Base-by-base conservation (phyloP, 129 eudicot genomes). In the Glebionis coronaria region DNA sequence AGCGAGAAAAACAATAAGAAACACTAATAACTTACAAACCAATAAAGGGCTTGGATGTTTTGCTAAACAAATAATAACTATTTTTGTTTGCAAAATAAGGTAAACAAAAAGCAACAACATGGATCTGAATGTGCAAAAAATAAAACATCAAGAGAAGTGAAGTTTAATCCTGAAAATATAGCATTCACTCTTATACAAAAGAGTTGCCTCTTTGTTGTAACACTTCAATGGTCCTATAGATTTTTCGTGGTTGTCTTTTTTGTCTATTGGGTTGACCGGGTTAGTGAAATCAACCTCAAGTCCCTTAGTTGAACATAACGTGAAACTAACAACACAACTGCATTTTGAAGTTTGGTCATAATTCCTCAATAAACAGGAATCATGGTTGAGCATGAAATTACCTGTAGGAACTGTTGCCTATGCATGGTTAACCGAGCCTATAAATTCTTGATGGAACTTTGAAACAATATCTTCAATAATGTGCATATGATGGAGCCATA, bases 401-500 rank as follows among this genome's bases (percentile, higher is more conserved):
- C 92, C 97, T n/a, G 97, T 91, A 27, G 97, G 93, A 51, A 91
- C 93, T 1, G 95, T 84, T 7, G 95, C 87, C 97, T 93, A 87
- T 1, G 93, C 97, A 51, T 91, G 87, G 63, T 91, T 87, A 76
- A 91, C 95, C 2, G 97, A 87, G 44, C 98, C 95, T 81, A 88
- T 85, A 73, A 91, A 88, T 7, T 85, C 79, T 63, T 88, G 83
- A 67, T 88, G 88, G 57, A 94, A 91, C 64, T 91, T 88, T 31
- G 88, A 31, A 23, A 88, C 95, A 45, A 91, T 91, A 62, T 85
- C 98, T 91, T 91, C 95, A 23, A 91, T 91, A 25, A 91, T 83
- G 68, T 91, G 87, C 98, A 91, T 91, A 74, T 91, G n/a, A n/a
- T n/a, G 98, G 63, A 91, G 96, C 98, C 98, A 91, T 40, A 88